Conservation (phyloP, 805 yeast species). For the Cyberlindnera maclurae region DNA sequence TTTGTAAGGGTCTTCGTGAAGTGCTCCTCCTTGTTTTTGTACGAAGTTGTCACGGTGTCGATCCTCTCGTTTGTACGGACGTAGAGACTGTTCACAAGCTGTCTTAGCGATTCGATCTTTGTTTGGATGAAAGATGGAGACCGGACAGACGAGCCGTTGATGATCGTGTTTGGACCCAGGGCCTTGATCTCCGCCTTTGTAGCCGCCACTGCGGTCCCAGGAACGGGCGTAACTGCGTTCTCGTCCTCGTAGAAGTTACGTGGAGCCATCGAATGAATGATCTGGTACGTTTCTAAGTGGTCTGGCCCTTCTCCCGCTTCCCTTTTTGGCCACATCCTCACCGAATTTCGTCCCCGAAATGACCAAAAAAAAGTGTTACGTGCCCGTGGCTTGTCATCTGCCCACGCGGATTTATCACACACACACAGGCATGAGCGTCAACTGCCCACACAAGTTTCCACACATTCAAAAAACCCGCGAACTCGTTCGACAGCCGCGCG, state of each 20-base stretch:
- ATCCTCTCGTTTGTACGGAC: constrained; percentile 29
- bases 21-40: constrained; percentile 52
- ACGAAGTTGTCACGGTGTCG: constrained; percentile 41
- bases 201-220: constrained; percentile 43
- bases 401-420: too few species aligned
- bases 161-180: constrained; percentile 39
- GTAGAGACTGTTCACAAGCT: constrained; percentile 21
- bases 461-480: too few species aligned
- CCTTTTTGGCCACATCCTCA: too few species aligned
- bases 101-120: constrained; percentile 42
- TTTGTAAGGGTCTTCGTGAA: constrained; percentile 56
- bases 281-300: not conserved
- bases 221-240: constrained; percentile 36
- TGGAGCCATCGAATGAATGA: constrained; percentile 4
- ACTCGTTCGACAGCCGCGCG: too few species aligned
- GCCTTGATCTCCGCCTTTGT: constrained; percentile 34
- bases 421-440: too few species aligned
- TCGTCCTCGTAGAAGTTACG: constrained; percentile 44
- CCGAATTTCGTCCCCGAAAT: too few species aligned
- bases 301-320: not conserved
- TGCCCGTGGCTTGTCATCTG: not conserved
- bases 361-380: too few species aligned
- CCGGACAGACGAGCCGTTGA: constrained; percentile 52
- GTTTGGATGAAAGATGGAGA: constrained; percentile 43
- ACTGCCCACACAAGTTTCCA: too few species aligned